Evolutionary conservation across 768 basidiomycete species (phyloP).

Genomic region (Leccinellum luteum): DNA sequence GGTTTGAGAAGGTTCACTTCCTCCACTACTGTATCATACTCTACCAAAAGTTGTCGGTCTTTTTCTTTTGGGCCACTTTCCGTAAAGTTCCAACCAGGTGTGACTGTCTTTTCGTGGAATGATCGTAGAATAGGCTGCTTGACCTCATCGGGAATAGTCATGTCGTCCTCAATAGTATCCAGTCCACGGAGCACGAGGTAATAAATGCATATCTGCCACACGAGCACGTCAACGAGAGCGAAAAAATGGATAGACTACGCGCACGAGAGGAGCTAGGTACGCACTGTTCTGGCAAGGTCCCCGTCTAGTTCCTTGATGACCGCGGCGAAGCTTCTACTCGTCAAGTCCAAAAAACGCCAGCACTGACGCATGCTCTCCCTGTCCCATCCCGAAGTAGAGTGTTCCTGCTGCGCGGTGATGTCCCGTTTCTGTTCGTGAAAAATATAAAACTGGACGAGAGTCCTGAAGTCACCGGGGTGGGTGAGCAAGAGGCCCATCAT

Average conservation of each 20-base stretch:
- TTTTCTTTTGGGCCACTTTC: conserved; percentile 85
- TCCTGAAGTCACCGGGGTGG: conserved; percentile 82
- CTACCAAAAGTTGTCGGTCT: conserved; percentile 79
- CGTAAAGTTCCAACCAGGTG: conserved; percentile 84
- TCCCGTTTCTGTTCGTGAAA: conserved; percentile 83
- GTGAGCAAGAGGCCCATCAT: conserved; percentile 70
- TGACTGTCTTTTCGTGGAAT: conserved; percentile 76
- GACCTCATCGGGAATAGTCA: conserved; percentile 83
- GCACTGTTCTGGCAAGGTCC: conserved; percentile 86
- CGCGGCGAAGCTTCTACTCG: conserved; percentile 85
- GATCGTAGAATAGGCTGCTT: conserved; percentile 85
- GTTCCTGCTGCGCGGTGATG: conserved; percentile 71
- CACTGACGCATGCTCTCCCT: conserved; percentile 82
- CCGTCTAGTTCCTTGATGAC: conserved; percentile 97
- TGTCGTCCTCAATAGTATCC: conserved; percentile 99
- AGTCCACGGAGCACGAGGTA: conserved; percentile 91
- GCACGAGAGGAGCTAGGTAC: conserved; percentile 31
- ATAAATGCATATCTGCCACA: conserved; percentile 83
- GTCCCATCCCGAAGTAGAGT: conserved; percentile 83
- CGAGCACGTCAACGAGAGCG: neutral
- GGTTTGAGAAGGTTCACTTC: conserved; percentile 72
- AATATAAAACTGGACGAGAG: conserved; percentile 77
- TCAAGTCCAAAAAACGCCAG: conserved; percentile 86
- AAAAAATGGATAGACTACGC: neutral
- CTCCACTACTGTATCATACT: conserved; percentile 77